A percentile compares a stretch with the other conserved stretches of the same genome.
Conservation (phyloP, 2,329 filamentous ascomycete species). For the Monosporascus sp. region DNA sequence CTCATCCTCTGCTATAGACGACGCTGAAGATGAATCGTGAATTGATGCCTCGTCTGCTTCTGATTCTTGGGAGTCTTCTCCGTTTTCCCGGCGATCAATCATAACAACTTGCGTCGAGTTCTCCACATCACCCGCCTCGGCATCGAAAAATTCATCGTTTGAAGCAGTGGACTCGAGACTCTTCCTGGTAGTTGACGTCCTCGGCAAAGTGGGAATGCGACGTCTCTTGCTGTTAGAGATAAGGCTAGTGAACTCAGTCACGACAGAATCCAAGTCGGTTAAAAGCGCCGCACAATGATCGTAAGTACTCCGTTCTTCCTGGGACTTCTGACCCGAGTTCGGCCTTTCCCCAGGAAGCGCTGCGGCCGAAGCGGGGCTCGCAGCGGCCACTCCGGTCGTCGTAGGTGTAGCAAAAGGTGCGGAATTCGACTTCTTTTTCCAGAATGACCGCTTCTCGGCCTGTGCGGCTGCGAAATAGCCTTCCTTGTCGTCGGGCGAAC, state of each 20-base stretch:
- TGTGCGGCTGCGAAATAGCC: constrained; percentile 47
- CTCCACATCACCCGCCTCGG: constrained; percentile 59
- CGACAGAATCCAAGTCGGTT: constrained; percentile 76
- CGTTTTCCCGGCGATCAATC: constrained; percentile 65
- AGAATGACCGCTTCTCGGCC: constrained; percentile 71
- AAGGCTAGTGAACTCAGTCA: constrained; percentile 74
- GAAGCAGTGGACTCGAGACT: constrained; percentile 78
- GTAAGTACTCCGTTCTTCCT: constrained; percentile 64
- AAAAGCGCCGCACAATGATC: constrained; percentile 82
- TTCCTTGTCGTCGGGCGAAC: constrained; percentile 44
- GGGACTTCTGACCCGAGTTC: constrained; percentile 31
- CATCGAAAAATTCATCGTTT: constrained; percentile 92
- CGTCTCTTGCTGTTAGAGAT: constrained; percentile 76
- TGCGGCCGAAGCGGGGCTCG: constrained; percentile 33
- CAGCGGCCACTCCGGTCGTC: constrained; percentile 37
- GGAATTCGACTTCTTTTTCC: constrained; percentile 79
- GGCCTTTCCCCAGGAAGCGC: constrained; percentile 18
- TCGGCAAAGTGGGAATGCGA: constrained; percentile 49
- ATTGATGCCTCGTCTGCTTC: constrained; percentile 52
- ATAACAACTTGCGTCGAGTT: constrained; percentile 63
- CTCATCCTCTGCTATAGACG: constrained; percentile 56
- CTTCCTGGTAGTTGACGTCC: constrained; percentile 45
- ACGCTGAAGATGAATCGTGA: constrained; percentile 53
- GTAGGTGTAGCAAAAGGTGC: constrained; percentile 36
- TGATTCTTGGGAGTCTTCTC: constrained; percentile 57